Evolutionary conservation across 805 yeast species (phyloP), one percentile per base, ranked within the genome.

Genomic region (Nakazawaea anatomiae): DNA sequence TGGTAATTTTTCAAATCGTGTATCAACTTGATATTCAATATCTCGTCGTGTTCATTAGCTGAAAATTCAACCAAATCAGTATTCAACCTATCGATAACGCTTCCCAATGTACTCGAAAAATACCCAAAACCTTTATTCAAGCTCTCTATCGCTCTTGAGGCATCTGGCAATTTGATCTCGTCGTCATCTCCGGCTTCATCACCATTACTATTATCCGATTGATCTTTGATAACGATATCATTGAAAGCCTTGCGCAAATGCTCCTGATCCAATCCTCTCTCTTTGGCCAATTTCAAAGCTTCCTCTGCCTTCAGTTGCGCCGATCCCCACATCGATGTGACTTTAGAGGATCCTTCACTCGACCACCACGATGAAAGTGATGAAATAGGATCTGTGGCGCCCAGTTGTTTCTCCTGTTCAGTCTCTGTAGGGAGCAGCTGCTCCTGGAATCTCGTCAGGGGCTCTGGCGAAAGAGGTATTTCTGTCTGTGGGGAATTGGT

Each of bases 361-460:
- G 80, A 77, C 89, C 90, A 85, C 94, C 95, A 87, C 39, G 74
- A 79, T 4, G 89, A 74, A 46, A 86, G 67, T 1, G 88, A 76
- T 0, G 83, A 73, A 38, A 85, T 75, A 12, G 91, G 89, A 59
- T 84, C 89, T 53, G 73, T 65, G 6, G 57, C 59, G 25, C 25
- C 25, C 25, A 18, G 25, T 18, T 18, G 25, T 18, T 18, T 18
- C 25, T 18, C 25, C 25, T 18, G 25, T 18, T 18, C 25, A 18
- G 25, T 18, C 25, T 18, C 25, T 18, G 25, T 18, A 18, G 25
- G 25, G 25, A 27, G 51, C 32, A 46, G 46, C 25, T 39, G 47
- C 38, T 38, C 40, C 44, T 30, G 46, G 38, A 35, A 40, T 4
- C 10, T 14, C 34, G 25, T 27, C 35, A 14, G n/a, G 12, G 30